Evolutionary conservation across 805 yeast species (phyloP).

Genomic region (Kazachstania taianensis): DNA sequence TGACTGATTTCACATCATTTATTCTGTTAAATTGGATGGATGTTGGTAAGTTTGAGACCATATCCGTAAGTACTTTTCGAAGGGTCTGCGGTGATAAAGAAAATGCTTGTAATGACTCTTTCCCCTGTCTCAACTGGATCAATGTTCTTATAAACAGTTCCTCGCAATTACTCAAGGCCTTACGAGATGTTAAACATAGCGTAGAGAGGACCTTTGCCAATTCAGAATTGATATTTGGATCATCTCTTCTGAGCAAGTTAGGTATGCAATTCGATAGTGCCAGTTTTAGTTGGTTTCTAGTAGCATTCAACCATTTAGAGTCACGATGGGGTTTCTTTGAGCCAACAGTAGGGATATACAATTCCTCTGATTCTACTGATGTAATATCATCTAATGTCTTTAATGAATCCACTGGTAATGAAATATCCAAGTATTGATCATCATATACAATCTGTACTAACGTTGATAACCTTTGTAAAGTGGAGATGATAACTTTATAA

Average conservation of each 20-base stretch:
- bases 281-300: constrained; percentile 39
- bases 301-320: constrained; percentile 45
- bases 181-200: constrained; percentile 9
- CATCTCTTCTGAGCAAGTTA: constrained; percentile 18
- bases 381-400: constrained; percentile 15
- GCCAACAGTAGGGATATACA: background rate
- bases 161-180: constrained; percentile 16
- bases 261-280: constrained; percentile 33
- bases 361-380: constrained; percentile 6
- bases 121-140: constrained; percentile 4
- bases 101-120: background rate
- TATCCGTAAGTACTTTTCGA: background rate
- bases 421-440: constrained; percentile 32
- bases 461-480: constrained; percentile 25
- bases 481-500: constrained; percentile 28
- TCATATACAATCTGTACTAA: constrained; percentile 32
- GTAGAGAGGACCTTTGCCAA: constrained; percentile 10
- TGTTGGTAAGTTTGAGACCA: constrained; percentile 2
- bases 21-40: constrained; percentile 9
- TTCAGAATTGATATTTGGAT: constrained; percentile 11
- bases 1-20: constrained; percentile 7
- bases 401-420: background rate
- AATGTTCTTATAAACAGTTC: constrained; percentile 11
- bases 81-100: too few relatives aligned
- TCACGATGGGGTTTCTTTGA: constrained; percentile 31